Percentiles rank a stretch among this genome's conserved stretches.
These are phyloP conservation scores for Mediolabrus comicus DNA, from an alignment of 108 stramenopile species.

Conservation along the genomic window DNA sequence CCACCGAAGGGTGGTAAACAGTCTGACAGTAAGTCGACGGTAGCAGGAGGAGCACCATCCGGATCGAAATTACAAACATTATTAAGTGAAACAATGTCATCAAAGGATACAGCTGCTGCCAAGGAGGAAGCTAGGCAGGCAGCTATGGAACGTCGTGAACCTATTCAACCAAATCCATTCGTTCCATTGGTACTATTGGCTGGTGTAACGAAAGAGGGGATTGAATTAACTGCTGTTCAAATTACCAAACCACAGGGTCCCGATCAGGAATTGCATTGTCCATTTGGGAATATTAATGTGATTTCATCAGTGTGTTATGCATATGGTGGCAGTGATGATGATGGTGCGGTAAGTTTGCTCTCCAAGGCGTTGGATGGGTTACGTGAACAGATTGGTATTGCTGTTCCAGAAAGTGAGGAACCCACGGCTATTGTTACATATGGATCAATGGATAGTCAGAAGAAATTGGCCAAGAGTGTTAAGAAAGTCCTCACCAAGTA, in stretches of 20 bases:
- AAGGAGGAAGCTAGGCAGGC: conserved; percentile 11
- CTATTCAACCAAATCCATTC: conserved; percentile 17
- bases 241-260: conserved; percentile 33
- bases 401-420: conserved; percentile 69
- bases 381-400: conserved; percentile 49
- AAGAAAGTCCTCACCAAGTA: conserved; percentile 42
- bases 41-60: conserved; percentile 57
- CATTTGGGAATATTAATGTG: conserved; percentile 36
- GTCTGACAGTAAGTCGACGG: conserved; percentile 27
- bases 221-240: conserved; percentile 38
- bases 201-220: conserved; percentile 29
- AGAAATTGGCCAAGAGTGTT: conserved; percentile 28
- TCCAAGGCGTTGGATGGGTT: conserved; percentile 58
- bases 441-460: conserved; percentile 57
- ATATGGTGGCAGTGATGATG: conserved; percentile 38
- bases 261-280: conserved; percentile 36
- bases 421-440: conserved; percentile 71
- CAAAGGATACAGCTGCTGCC: conserved; percentile 18
- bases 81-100: conserved; percentile 7
- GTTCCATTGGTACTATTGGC: conserved; percentile 22
- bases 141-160: conserved; percentile 12
- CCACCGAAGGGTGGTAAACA: conserved; percentile 7
- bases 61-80: conserved; percentile 35
- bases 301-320: conserved; percentile 38
- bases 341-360: conserved; percentile 51